These are phyloP conservation scores for Talaromyces sp. DNA, from an alignment of 2,329 filamentous ascomycete species.

Conservation along the genomic window DNA sequence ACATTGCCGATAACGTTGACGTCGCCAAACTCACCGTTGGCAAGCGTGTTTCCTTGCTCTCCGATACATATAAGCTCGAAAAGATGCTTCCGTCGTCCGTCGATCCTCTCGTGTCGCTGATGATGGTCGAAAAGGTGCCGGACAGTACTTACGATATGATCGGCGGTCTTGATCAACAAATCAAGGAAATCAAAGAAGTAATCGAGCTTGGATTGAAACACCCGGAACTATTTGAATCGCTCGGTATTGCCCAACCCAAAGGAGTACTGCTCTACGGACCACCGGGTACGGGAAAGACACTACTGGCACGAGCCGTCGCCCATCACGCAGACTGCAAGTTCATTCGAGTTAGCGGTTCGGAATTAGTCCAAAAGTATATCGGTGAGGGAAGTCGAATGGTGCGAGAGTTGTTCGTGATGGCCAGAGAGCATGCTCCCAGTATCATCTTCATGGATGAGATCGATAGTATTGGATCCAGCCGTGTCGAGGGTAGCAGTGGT, in stretches of 20 bases:
- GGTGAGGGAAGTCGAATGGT: constrained; percentile 98
- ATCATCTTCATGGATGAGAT: constrained; percentile 99
- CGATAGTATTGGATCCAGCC: constrained; percentile 95
- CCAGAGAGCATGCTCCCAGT: constrained; percentile 91
- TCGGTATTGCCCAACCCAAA: constrained; percentile 97
- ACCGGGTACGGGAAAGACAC: constrained; percentile 93
- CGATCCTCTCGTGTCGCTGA: constrained; percentile 95
- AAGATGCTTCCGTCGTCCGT: constrained; percentile 98
- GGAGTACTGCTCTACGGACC: constrained; percentile 95
- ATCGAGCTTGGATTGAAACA: constrained; percentile 98
- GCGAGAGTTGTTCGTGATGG: constrained; percentile 98
- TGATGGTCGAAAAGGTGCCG: constrained; percentile 99
- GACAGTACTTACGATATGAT: constrained; percentile 99
- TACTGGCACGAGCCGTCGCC: constrained; percentile 90
- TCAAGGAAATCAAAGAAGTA: constrained; percentile 99
- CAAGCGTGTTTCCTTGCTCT: constrained; percentile 94
- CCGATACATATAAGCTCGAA: constrained; percentile 97
- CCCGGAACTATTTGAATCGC: constrained; percentile 97
- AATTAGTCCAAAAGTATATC: constrained; percentile 98
- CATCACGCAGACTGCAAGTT: constrained; percentile 99
- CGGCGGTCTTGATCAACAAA: constrained; percentile 95
- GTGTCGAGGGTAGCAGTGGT: constrained; percentile 91
- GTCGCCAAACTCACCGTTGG: constrained; percentile 93
- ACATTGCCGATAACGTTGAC: constrained; percentile 91
- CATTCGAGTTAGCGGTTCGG: constrained; percentile 92